Evolutionary conservation across 768 basidiomycete genomes (phyloP).

Genomic region (Phaeolepiota aurea): DNA sequence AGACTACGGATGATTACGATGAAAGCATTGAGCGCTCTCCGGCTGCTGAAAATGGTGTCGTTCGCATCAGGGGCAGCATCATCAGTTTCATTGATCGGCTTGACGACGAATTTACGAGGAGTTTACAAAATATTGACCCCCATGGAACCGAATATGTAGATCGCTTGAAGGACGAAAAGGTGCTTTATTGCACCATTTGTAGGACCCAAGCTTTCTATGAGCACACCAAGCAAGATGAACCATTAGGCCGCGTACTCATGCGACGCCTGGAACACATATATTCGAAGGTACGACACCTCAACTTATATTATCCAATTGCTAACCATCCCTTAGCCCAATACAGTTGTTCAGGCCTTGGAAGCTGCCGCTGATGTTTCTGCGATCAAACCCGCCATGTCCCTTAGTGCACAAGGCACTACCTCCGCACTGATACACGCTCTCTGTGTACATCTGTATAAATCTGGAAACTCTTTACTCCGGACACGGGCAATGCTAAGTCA

Average conservation of each 20-base stretch:
- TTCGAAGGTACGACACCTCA: constrained; percentile 63
- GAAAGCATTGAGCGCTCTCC: constrained; percentile 81
- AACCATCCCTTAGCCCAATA: constrained; percentile 61
- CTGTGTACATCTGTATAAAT: constrained; percentile 89
- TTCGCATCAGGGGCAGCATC: constrained; percentile 89
- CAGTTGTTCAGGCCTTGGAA: constrained; percentile 88
- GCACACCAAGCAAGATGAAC: constrained; percentile 65
- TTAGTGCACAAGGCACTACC: constrained; percentile 47
- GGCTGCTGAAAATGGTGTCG: constrained; percentile 59
- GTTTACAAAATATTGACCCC: constrained; percentile 95
- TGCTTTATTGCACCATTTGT: constrained; percentile 88
- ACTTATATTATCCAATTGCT: constrained; percentile 3
- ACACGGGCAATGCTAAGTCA: constrained; percentile 97
- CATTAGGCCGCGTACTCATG: constrained; percentile 85
- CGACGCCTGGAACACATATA: constrained; percentile 96
- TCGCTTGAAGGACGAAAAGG: constrained; percentile 91
- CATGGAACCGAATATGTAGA: constrained; percentile 99
- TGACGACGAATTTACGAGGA: constrained; percentile 97
- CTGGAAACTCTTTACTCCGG: constrained; percentile 83
- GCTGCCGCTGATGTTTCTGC: constrained; percentile 49
- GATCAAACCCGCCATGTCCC: constrained; percentile 53
- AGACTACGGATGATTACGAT: constrained; percentile 85
- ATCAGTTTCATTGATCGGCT: constrained; percentile 94
- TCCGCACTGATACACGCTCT: constrained; percentile 80
- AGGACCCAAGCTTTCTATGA: constrained; percentile 91